Base-by-base conservation (phyloP, 148 eudicot genomes). In the Mesembryanthemum crystallinum region DNA sequence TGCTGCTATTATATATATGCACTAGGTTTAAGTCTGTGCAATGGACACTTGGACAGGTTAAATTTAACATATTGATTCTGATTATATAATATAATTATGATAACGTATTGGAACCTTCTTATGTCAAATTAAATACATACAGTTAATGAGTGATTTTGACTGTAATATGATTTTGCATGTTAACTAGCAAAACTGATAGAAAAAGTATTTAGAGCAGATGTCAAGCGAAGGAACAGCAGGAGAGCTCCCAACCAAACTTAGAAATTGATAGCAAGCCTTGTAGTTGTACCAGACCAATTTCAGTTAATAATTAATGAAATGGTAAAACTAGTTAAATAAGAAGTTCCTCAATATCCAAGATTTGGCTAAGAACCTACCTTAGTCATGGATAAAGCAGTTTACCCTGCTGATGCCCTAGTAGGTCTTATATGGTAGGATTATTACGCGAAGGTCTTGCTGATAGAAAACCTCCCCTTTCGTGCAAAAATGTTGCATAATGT, bases 351-450 rank as follows among this genome's bases (percentile, higher is more conserved):
- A 4, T 0, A 24, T 51, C 67, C 23, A 14, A 17, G 33, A 73
- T 70, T 29, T 20, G 60, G 73, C 73, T 70, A 27, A 27, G 24
- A 62, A 58, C 8, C 17, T 64, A 64, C 23, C 69, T 45, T 47
- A 54, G 66, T 9, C 47, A 30, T 64, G 45, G 17, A 45, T 13
- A 32, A 35, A 37, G 3, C 29, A 13, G 29, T 73, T 7, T 60
- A 74, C 45, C 18, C 39, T 4, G 60, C 25, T 57, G 25, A 21
- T 57, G n/a, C 27, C 24, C 60, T 57, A 57, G 25, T 57, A 5
- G 7, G 27, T 57, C 23, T n/a, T 21, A 57, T 7, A 6, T n/a
- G 6, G 61, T 1, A 23, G 61, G 61, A 57, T n/a, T 7, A 23
- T 23, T 57, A n/a, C 27, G 1, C 11, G 2, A 57, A 57, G 27